Base-by-base conservation (phyloP, 2,329 filamentous ascomycete genomes). In the Paracoccidioides brasiliensis region DNA sequence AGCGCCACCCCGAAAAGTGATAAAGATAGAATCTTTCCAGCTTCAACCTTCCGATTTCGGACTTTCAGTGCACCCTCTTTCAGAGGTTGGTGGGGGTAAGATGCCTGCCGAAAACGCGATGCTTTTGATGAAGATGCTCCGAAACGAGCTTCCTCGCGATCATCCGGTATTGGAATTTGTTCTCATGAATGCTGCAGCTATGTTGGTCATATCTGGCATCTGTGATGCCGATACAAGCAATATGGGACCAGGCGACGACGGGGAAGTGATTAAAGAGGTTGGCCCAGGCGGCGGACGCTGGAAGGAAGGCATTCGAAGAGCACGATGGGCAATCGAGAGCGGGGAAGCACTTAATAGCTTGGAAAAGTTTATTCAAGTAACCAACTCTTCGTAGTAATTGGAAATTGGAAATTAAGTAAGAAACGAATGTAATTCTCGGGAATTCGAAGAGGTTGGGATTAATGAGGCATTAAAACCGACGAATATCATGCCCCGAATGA, bases 151-250 rank as follows among this genome's bases (percentile, higher is more conserved):
- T 49, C 74, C 82, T 0, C 79, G 79, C 9, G 82, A 95, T 62
- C 82, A 95, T 63, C 89, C 93, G 0, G 88, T 98, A 53, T 72
- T 96, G 59, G 85, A 95, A 67, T 98, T 98, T 66, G 89, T 98
- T 22, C 78, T 97, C 53, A 86, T 97, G 72, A 98, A 98, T 67
- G 87, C 91, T 1, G 90, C 91, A 0, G 88, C 90, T 1, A 74
- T 98, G 53, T 80, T 98, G 54, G 91, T 95, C 0, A 80, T 86
- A 3, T 85, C 88, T 2, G 93, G 93, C 3, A 77, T 95, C 38
- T 95, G 90, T 67, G 91, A 97, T 61, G 82, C 85, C 0, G 86
- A 95, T 56, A 79, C 77, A 35, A 94, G 87, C 67, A 74, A 81
- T 66, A 88, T 94, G 86, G 88, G 88, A 0, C 74, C 78, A 49